Evolutionary conservation across 352 stramenopile species (phyloP), one percentile per base, ranked within the genome.

Genomic region (Aphanomyces stellatus): DNA sequence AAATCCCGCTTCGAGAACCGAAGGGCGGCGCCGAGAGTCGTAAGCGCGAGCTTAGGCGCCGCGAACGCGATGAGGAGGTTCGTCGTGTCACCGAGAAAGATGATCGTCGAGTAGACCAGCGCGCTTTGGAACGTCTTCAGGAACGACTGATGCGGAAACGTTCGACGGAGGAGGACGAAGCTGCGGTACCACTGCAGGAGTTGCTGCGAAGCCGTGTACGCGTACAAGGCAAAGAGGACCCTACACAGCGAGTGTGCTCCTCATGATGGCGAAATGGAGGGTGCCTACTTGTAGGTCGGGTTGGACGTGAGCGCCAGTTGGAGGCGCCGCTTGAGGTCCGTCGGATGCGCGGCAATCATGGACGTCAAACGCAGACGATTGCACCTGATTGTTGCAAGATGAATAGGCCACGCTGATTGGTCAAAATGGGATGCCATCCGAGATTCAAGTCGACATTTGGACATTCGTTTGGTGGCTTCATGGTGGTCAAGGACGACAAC

Each of bases 21-120:
- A 10, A 67, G 24, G 6, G 22, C 17, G n/a, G 7, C 22, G 6
- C 11, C 43, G 0, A 67, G 60, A 27, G 37, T 67, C 6, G 37
- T 35, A 0, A 2, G 43, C 2, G 46, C 60, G 7, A 67, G 41
- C 43, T 24, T 41, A 19, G 60, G 60, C n/a, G 51, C 8, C 15
- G n/a, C n/a, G 30, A 67, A 13, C 13, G 37, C 60, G 57, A 67
- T 34, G 11, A 57, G 11, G n/a, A 67, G n/a, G 35, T 67, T 67
- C 37, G 31, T 40, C 2, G 46, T 28, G n/a, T 67, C 43, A n/a
- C 60, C 60, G 13, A 67, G 27, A 24, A 55, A 30, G 11, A 67
- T 40, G 19, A 49, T 67, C n/a, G 46, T 48, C n/a, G 27, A 22
- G 41, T 67, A 67, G 3, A 67, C 25, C 17, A n/a, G 31, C 4